phyloP scores from a whole-genome alignment of 495 filamentous ascomycete genomes.

The Daldinia vernicosa region DNA sequence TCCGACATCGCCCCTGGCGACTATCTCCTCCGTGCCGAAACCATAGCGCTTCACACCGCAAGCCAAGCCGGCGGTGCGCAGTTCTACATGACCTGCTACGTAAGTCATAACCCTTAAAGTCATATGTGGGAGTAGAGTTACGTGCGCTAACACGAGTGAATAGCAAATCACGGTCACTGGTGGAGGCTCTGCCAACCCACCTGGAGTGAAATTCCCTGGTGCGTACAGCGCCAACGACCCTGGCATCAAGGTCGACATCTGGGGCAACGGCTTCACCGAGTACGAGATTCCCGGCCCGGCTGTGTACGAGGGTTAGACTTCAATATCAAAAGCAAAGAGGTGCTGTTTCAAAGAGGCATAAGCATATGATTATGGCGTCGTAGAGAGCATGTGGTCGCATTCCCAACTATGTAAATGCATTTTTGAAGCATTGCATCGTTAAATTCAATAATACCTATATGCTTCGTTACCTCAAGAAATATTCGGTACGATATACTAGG shows the following conservation, averaged over 20 bases:
- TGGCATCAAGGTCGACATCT: conserved; percentile 63
- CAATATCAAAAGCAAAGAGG: background rate
- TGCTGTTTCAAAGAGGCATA: background rate
- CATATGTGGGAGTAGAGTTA: background rate
- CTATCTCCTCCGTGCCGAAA: conserved; percentile 64
- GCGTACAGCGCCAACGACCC: conserved; percentile 61
- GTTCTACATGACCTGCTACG: conserved; percentile 63
- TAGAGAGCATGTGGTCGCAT: background rate
- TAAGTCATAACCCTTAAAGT: conserved; percentile 2
- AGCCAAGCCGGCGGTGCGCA: conserved; percentile 52
- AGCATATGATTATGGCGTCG: background rate
- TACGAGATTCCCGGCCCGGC: conserved; percentile 40
- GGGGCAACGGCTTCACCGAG: conserved; percentile 37
- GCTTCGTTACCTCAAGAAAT: background rate
- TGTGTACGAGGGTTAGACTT: conserved; percentile 22
- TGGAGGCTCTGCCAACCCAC: conserved; percentile 50
- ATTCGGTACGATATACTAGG: no score
- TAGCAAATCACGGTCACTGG: conserved; percentile 54
- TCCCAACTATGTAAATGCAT: background rate
- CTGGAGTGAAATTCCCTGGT: conserved; percentile 57
- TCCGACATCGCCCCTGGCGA: conserved; percentile 59
- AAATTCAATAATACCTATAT: background rate
- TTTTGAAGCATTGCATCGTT: background rate
- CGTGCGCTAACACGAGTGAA: conserved; percentile 7
- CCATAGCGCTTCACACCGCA: conserved; percentile 61